Percentiles rank a stretch among this genome's conserved stretches.
These are phyloP conservation scores for Tulasnella sp. DNA, from an alignment of 768 basidiomycete genomes.

Conservation along the genomic window DNA sequence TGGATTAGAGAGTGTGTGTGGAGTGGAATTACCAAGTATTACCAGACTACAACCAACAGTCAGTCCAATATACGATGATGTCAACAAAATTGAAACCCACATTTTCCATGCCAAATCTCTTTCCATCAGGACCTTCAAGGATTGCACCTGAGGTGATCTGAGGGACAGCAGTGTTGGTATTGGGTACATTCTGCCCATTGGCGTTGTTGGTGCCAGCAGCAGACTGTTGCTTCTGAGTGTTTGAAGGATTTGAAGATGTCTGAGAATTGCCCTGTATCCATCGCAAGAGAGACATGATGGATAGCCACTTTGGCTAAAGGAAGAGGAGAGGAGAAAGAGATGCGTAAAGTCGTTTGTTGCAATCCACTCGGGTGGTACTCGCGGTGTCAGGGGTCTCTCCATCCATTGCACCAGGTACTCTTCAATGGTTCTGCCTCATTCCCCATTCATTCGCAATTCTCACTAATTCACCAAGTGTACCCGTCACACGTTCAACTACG, in stretches of 20 bases:
- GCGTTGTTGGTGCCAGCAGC: slow-evolving; percentile 6
- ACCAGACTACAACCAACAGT: slow-evolving; percentile 51
- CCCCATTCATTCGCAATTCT: too few relatives aligned
- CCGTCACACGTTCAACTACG: too few relatives aligned
- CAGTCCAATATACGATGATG: not conserved
- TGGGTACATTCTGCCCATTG: not conserved
- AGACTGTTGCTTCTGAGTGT: not conserved
- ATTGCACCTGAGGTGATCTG: not conserved
- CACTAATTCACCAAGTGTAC: too few relatives aligned
- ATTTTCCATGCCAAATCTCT: slow-evolving; percentile 95
- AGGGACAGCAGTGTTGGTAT: not conserved
- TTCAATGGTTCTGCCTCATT: too few relatives aligned
- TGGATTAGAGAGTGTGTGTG: not conserved
- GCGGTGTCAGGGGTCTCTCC: too few relatives aligned
- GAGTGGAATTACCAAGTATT: slow-evolving; percentile 67
- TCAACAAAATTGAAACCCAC: slow-evolving; percentile 37
- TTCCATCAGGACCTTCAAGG: slow-evolving; percentile 45
- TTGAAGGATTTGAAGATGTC: slow-evolving; percentile 1
- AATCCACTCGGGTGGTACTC: too few relatives aligned
- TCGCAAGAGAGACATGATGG: slow-evolving; percentile 15
- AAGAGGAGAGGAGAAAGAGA: too few relatives aligned
- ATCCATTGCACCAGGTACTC: too few relatives aligned
- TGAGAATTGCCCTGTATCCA: slow-evolving; percentile 16
- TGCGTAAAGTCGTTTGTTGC: too few relatives aligned
- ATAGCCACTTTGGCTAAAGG: too few relatives aligned